A percentile compares a stretch with the other conserved stretches of the same genome.
phyloP scores from a whole-genome alignment of 2,329 filamentous ascomycete species.

The Alternaria sp. region DNA sequence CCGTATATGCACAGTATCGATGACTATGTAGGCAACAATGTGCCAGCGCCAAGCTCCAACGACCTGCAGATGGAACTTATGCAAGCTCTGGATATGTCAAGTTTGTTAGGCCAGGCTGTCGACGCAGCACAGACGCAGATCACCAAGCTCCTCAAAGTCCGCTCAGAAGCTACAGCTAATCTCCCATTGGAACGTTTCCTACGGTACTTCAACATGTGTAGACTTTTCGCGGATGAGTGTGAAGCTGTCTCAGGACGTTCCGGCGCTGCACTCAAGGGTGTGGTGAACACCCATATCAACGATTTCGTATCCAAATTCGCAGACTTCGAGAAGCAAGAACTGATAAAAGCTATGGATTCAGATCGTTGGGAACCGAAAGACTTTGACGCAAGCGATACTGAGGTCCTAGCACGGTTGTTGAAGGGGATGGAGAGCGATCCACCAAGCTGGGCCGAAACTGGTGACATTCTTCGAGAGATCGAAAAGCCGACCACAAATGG shows the following conservation, averaged over 20 bases:
- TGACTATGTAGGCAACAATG: slow-evolving; percentile 41
- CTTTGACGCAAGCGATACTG: slow-evolving; percentile 68
- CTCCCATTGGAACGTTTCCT: slow-evolving; percentile 74
- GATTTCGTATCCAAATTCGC: slow-evolving; percentile 77
- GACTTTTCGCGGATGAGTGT: slow-evolving; percentile 85
- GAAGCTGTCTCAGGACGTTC: slow-evolving; percentile 82
- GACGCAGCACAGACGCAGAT: slow-evolving; percentile 76
- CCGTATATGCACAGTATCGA: slow-evolving; percentile 53
- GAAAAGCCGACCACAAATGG: slow-evolving; percentile 32
- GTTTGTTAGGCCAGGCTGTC: slow-evolving; percentile 78
- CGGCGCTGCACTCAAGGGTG: slow-evolving; percentile 75
- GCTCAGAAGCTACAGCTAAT: slow-evolving; percentile 73
- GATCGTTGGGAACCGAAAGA: slow-evolving; percentile 82
- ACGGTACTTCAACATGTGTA: slow-evolving; percentile 81
- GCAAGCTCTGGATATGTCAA: slow-evolving; percentile 76
- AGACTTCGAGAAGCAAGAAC: slow-evolving; percentile 73
- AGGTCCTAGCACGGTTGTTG: slow-evolving; percentile 68
- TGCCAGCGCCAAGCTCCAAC: slow-evolving; percentile 22
- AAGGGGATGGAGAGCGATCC: slow-evolving; percentile 75
- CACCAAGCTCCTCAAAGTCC: slow-evolving; percentile 78
- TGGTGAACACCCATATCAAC: slow-evolving; percentile 82
- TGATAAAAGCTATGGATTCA: slow-evolving; percentile 78
- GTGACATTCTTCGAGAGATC: slow-evolving; percentile 46
- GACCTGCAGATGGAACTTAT: slow-evolving; percentile 74
- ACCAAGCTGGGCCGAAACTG: slow-evolving; percentile 67